Base-by-base conservation (phyloP, 441 rosid genomes). In the Geranium incanum region DNA sequence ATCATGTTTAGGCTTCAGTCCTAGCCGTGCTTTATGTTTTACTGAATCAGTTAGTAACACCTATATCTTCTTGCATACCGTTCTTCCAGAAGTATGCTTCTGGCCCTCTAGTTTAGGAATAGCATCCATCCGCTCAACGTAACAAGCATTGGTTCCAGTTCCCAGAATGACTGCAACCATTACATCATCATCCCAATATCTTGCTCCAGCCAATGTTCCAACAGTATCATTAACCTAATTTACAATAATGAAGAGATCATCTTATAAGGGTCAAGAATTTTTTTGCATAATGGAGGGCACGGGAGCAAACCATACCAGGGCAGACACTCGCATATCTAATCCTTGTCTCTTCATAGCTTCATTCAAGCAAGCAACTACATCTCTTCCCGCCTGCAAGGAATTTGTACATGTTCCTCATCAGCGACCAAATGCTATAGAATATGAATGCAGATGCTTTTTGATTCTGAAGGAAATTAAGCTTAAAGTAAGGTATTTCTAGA, bases 131-230 rank as follows among this genome's bases (percentile, higher is more conserved):
- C 84, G 78, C 68, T 93, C 97, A 55, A 93, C 89, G 76, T 93
- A 93, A 83, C 97, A 90, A 80, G 97, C 98, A 72, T 93, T 89
- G 12, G 98, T 93, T 67, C 97, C 97, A 0, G 97, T 93, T 68
- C 97, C 98, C 82, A 93, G 84, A 81, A 93, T 93, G 66, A 93
- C 98, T 68, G 96, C 94, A 67, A 82, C 89, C 91, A 88, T 77
- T 23, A 91, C 95, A 87, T 93, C 96, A 69, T 89, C 82, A 63
- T 93, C 97, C 93, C 87, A 85, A 73, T 91, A 88, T 75, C 86
- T 84, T 36, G 96, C 96, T 75, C 96, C 96, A 2, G 93, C 97
- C 78, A 93, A 79, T 71, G 97, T 86, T 67, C 86, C 97, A 59
- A 91, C 96, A 4, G 89, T 69, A 76, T 93, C 97, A 78, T 91